phyloP scores from a whole-genome alignment of 2,329 filamentous ascomycete species.

The Diaporthe citrichinensis region DNA sequence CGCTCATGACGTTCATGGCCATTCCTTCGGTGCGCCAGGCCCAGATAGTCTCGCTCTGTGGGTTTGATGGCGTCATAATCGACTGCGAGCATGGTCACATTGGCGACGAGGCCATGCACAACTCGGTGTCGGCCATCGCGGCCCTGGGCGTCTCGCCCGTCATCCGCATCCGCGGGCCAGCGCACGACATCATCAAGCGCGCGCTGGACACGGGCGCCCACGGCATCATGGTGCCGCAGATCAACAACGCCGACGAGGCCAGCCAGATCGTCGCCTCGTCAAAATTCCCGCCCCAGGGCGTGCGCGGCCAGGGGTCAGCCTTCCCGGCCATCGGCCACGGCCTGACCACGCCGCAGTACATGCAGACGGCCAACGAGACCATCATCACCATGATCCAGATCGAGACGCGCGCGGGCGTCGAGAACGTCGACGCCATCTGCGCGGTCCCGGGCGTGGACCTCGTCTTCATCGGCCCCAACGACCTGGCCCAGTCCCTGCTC shows the following conservation, averaged over 20 bases:
- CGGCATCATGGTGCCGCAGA: conserved; percentile 52
- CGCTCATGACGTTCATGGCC: conserved; percentile 64
- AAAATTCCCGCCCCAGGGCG: conserved; percentile 65
- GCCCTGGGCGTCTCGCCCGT: conserved; percentile 44
- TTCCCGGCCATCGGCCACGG: conserved; percentile 62
- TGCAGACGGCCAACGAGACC: conserved; percentile 64
- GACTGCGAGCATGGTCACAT: conserved; percentile 48
- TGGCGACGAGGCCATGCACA: conserved; percentile 45
- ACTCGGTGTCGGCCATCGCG: conserved; percentile 44
- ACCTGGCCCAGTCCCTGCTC: conserved; percentile 59
- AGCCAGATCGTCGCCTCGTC: conserved; percentile 60
- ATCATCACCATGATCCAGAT: conserved; percentile 62
- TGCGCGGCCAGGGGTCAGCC: conserved; percentile 65
- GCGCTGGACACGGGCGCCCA: conserved; percentile 50
- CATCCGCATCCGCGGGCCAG: conserved; percentile 44
- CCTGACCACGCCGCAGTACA: conserved; percentile 62
- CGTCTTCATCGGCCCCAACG: conserved; percentile 61
- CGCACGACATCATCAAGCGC: conserved; percentile 51
- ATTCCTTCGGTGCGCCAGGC: conserved; percentile 62
- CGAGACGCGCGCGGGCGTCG: conserved; percentile 58
- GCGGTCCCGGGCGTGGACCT: conserved; percentile 59
- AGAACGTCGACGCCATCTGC: conserved; percentile 60
- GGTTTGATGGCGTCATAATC: conserved; percentile 62
- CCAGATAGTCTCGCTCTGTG: conserved; percentile 63
- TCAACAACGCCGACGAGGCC: conserved; percentile 62